A percentile compares a stretch with the other conserved stretches of the same genome.
These are phyloP conservation scores for Ophiostoma ips DNA, from an alignment of 2,329 filamentous ascomycete species.

Conservation along the genomic window DNA sequence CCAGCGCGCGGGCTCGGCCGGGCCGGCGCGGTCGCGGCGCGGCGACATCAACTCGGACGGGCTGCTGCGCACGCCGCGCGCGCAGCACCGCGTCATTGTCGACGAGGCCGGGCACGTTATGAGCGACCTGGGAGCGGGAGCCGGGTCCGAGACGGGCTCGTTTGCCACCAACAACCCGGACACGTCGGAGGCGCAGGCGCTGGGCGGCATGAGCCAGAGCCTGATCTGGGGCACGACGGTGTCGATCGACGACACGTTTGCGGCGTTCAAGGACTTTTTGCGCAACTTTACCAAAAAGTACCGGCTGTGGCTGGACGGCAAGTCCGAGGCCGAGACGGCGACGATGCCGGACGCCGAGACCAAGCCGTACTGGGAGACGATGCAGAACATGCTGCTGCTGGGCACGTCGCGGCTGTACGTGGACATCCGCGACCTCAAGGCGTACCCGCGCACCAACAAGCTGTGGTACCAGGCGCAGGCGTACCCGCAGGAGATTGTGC, in stretches of 20 bases:
- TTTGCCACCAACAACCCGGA: conserved; percentile 57
- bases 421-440: conserved; percentile 76
- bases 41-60: conserved; percentile 80
- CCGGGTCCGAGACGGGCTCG: conserved; percentile 43
- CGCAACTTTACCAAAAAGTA: conserved; percentile 89
- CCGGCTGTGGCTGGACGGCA: conserved; percentile 79
- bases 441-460: conserved; percentile 85
- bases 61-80: conserved; percentile 39
- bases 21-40: conserved; percentile 45
- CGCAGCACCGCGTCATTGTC: conserved; percentile 40
- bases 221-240: conserved; percentile 97
- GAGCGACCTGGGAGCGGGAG: conserved; percentile 25
- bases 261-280: conserved; percentile 81
- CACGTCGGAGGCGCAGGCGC: conserved; percentile 79
- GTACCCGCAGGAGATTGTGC: conserved; percentile 92
- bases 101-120: conserved; percentile 46
- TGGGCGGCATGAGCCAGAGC: conserved; percentile 68
- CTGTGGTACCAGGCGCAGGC: conserved; percentile 90
- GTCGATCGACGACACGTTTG: conserved; percentile 78
- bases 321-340: conserved; percentile 60
- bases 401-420: conserved; percentile 76
- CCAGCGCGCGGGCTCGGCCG: conserved; percentile 38
- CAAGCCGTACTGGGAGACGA: conserved; percentile 69
- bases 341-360: conserved; percentile 57
- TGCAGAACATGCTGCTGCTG: conserved; percentile 83